phyloP scores from a whole-genome alignment of 2,329 filamentous ascomycete species.

The Neodidymelliopsis sp. region DNA sequence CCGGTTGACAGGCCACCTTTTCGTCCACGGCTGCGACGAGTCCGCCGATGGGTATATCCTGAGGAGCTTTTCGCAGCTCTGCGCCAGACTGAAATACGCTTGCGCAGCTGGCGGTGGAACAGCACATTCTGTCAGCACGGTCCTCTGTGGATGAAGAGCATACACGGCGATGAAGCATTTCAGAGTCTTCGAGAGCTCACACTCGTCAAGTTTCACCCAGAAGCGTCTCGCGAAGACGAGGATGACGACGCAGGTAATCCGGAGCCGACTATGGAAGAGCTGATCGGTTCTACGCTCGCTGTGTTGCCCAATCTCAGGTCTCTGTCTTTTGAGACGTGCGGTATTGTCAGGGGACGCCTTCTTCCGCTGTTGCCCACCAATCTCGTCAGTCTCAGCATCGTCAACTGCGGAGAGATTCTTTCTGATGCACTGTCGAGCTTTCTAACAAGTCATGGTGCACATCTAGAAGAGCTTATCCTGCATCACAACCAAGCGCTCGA shows the following conservation, averaged over 20 bases:
- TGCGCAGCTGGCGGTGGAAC: constrained; percentile 66
- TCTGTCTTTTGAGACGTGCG: constrained; percentile 78
- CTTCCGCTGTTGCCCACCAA: constrained; percentile 72
- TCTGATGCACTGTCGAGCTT: constrained; percentile 72
- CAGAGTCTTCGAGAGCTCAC: constrained; percentile 46
- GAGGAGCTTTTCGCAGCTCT: constrained; percentile 70
- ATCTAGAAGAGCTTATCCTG: constrained; percentile 72
- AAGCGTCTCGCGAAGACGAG: constrained; percentile 20
- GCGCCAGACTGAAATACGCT: constrained; percentile 55
- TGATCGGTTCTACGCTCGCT: constrained; percentile 58
- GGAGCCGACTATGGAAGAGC: constrained; percentile 50
- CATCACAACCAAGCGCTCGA: constrained; percentile 82
- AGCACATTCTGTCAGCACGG: constrained; percentile 52
- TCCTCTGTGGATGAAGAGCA: constrained; percentile 48
- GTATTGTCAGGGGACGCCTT: constrained; percentile 71
- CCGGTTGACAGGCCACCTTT: constrained; percentile 72
- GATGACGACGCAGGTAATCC: constrained; percentile 22
- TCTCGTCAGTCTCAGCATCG: constrained; percentile 73
- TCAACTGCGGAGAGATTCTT: constrained; percentile 79
- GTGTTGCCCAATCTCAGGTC: constrained; percentile 70
- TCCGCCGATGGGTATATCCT: constrained; percentile 72
- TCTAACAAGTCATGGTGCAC: constrained; percentile 70
- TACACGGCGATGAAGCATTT: constrained; percentile 56
- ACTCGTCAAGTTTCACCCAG: constrained; percentile 45
- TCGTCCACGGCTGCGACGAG: constrained; percentile 61